Conservation (phyloP, 805 yeast species). For the Lachancea kluyveri region DNA sequence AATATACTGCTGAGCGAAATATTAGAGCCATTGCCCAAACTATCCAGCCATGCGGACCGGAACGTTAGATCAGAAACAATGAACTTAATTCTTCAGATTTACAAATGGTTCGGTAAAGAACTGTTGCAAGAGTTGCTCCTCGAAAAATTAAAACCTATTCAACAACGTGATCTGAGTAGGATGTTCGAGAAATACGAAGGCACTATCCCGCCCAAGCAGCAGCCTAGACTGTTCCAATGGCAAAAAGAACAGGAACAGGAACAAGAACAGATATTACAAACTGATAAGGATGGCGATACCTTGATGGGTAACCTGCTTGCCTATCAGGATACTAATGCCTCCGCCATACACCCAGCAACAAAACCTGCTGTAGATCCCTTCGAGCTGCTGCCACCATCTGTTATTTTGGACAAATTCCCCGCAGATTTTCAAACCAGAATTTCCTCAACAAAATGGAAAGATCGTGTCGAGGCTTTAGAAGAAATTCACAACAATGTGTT, state of each 20-base stretch:
- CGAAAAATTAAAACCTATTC: slow-evolving; percentile 80
- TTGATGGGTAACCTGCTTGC: slow-evolving; percentile 16
- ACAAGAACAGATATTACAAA: slow-evolving; percentile 5
- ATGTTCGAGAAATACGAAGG: slow-evolving; percentile 50
- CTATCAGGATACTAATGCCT: slow-evolving; percentile 7
- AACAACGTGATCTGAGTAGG: slow-evolving; percentile 73
- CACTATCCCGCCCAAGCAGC: slow-evolving; percentile 25
- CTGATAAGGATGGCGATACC: slow-evolving; percentile 37
- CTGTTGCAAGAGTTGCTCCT: slow-evolving; percentile 53
- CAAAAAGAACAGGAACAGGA: slow-evolving; percentile 39
- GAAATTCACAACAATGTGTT: slow-evolving; percentile 42
- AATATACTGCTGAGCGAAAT: slow-evolving; percentile 55
- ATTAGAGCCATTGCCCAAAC: slow-evolving; percentile 59
- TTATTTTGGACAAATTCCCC: slow-evolving; percentile 62
- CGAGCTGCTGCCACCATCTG: slow-evolving; percentile 64
- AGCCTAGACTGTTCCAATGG: slow-evolving; percentile 47
- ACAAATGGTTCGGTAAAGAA: slow-evolving; percentile 62
- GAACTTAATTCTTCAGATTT: slow-evolving; percentile 58
- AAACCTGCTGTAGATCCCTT: slow-evolving; percentile 49
- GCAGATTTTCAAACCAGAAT: slow-evolving; percentile 49
- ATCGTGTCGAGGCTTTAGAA: slow-evolving; percentile 78
- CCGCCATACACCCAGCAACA: slow-evolving; percentile 23
- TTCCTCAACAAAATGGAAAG: slow-evolving; percentile 78
- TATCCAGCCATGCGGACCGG: slow-evolving; percentile 81
- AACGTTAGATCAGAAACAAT: slow-evolving; percentile 79